Base-by-base conservation (phyloP, 1,284 basidiomycete species). In the Cystobasidium slooffiae region DNA sequence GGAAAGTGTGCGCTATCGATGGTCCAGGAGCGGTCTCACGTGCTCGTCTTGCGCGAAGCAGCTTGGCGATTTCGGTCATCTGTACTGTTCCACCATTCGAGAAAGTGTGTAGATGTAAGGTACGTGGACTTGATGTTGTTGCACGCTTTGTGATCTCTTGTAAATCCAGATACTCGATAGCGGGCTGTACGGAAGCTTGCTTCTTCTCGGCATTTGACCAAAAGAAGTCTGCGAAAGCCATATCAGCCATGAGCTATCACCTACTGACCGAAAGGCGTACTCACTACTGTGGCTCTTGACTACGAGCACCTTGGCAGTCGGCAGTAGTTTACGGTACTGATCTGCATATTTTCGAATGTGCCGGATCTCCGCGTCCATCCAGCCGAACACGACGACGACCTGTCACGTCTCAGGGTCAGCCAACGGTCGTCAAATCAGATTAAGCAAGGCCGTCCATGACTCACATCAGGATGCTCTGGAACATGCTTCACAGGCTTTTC, bases 281-380 rank as follows among this genome's bases (percentile, higher is more conserved):
- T 58, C 18, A 67, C 72, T 59, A 24, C 72, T 74, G 46, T 74
- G 56, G 31, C 47, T 62, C 65, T 61, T 51, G 18, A 74, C 49
- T n/a, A 74, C 18, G 22, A 74, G 18, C 14, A 74, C 20, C 18
- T 52, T 53, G 4, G 72, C 31, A n/a, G 62, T 43, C 18, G 72
- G 72, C 22, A 59, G 31, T 44, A 74, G 20, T 20, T 43, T n/a
- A 7, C 65, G 41, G 44, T 74, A 74, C 37, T 61, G 37, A 47
- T 67, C 65, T 9, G 72, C 43, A 55, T 74, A 74, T 41, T 74
- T 74, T n/a, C 44, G 65, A 22, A 74, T 52, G 58, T 74, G 72
- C 12, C 63, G 66, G n/a, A 68, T 58, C 43, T 53, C 37, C 9
- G 47, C 72, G 20, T 74, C 61, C 72, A 74, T 74, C 72, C 72